Percentiles rank a stretch among this genome's conserved stretches.
phyloP scores from a whole-genome alignment of 1,284 basidiomycete species.

The Malassezia sympodialis region DNA sequence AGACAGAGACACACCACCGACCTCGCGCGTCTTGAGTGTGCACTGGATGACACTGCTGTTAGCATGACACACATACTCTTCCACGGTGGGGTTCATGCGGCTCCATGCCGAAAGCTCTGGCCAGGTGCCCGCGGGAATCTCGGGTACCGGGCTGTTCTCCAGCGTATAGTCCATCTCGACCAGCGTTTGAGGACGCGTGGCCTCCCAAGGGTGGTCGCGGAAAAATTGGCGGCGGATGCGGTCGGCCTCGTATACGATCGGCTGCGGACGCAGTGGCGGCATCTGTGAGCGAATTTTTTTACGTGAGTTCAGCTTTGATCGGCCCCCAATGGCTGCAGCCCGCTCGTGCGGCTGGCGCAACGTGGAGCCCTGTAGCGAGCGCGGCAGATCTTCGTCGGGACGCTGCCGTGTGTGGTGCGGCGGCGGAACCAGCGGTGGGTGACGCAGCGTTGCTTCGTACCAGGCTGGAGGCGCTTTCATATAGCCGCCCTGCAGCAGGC shows the following conservation, averaged over 20 bases:
- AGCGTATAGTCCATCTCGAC: conserved; percentile 56
- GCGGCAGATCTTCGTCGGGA: conserved; percentile 47
- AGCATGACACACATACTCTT: conserved; percentile 62
- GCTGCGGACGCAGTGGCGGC: conserved; percentile 55
- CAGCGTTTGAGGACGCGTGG: conserved; percentile 67
- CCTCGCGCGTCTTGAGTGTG: conserved; percentile 64
- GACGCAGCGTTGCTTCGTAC: conserved; percentile 72
- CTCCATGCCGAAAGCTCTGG: conserved; percentile 63
- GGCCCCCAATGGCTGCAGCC: conserved; percentile 11
- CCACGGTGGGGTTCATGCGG: conserved; percentile 64
- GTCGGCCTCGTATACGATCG: conserved; percentile 75
- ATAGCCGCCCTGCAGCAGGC: conserved; percentile 64
- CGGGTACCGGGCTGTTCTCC: conserved; percentile 51
- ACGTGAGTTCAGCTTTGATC: conserved; percentile 26
- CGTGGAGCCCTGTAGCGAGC: conserved; percentile 17
- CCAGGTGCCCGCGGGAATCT: conserved; percentile 57
- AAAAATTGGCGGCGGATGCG: conserved; percentile 81
- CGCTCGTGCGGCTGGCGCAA: conserved; percentile 24
- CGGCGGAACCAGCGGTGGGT: conserved; percentile 77
- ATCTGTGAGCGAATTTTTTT: conserved; percentile 50
- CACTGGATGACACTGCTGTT: conserved; percentile 66
- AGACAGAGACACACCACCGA: conserved; percentile 61
- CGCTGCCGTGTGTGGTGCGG: conserved; percentile 60
- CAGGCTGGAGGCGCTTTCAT: conserved; percentile 67
- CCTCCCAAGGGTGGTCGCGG: conserved; percentile 89